Percentiles rank a stretch among this genome's conserved stretches.
Evolutionary conservation across 495 filamentous ascomycete species (phyloP).

Genomic region (Podospora pseudopauciseta): DNA sequence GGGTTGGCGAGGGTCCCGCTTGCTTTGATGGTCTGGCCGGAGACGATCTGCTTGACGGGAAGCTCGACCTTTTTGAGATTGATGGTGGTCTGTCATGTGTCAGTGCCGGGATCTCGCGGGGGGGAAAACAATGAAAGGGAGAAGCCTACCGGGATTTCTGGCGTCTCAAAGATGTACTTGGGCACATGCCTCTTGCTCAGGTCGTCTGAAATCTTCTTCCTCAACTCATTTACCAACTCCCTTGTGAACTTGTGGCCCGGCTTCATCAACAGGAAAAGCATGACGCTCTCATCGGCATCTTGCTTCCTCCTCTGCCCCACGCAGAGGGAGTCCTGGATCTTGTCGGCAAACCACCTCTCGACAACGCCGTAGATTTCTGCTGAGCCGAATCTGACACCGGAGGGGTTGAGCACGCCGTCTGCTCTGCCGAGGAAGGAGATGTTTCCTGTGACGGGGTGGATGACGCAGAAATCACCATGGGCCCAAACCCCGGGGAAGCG

Average conservation of each 20-base stretch:
- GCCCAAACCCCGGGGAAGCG: conserved; percentile 74
- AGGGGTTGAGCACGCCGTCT: conserved; percentile 86
- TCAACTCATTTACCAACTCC: conserved; percentile 58
- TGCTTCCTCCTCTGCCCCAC: conserved; percentile 68
- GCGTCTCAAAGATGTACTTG: conserved; percentile 72
- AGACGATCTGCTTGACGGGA: conserved; percentile 81
- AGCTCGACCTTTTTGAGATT: conserved; percentile 85
- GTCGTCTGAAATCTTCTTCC: conserved; percentile 57
- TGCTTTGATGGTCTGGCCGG: conserved; percentile 67
- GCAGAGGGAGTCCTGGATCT: conserved; percentile 64
- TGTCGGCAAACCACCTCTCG: conserved; percentile 59
- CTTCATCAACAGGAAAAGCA: conserved; percentile 73
- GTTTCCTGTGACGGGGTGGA: conserved; percentile 63
- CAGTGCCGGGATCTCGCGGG: neutral
- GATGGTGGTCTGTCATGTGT: conserved; percentile 59
- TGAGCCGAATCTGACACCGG: conserved; percentile 80
- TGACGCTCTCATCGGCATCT: conserved; percentile 69
- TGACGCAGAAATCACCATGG: conserved; percentile 71
- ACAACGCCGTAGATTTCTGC: conserved; percentile 77
- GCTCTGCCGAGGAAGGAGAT: conserved; percentile 74
- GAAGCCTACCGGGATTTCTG: conserved; percentile 69
- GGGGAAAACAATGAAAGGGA: neutral
- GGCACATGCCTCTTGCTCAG: conserved; percentile 72
- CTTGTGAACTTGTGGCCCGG: conserved; percentile 52
- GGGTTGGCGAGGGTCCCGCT: conserved; percentile 76